Evolutionary conservation across 2,329 filamentous ascomycete genomes (phyloP).

Genomic region (Bipolaris sorokiniana): DNA sequence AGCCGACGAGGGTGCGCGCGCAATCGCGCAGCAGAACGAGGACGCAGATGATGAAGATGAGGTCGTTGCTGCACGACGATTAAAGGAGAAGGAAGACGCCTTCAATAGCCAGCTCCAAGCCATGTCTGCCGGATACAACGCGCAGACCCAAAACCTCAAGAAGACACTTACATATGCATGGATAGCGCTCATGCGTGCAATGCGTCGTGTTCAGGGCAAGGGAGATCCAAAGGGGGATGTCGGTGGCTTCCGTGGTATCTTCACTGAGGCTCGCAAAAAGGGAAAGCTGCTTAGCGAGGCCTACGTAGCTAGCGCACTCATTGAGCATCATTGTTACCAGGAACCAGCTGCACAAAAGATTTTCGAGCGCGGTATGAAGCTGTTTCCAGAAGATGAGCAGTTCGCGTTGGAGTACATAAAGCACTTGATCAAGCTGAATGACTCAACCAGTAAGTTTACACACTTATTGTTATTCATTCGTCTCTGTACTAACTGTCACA

Average conservation of each 20-base stretch:
- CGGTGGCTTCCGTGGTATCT: slow-evolving; percentile 82
- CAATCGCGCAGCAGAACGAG: slow-evolving; percentile 48
- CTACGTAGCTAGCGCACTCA: slow-evolving; percentile 88
- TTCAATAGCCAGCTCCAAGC: slow-evolving; percentile 63
- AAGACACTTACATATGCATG: slow-evolving; percentile 90
- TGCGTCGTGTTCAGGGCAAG: slow-evolving; percentile 90
- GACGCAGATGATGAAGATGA: slow-evolving; percentile 64
- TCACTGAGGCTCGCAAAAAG: slow-evolving; percentile 83
- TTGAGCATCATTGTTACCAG: slow-evolving; percentile 96
- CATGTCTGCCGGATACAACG: slow-evolving; percentile 69
- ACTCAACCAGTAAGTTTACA: slow-evolving; percentile 78
- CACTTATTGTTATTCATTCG: background rate
- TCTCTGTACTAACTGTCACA: slow-evolving; percentile 45
- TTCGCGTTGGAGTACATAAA: slow-evolving; percentile 97
- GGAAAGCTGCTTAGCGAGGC: slow-evolving; percentile 93
- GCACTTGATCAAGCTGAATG: slow-evolving; percentile 88
- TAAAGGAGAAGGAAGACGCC: slow-evolving; percentile 58
- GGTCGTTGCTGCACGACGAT: slow-evolving; percentile 42
- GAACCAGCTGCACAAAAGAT: slow-evolving; percentile 92
- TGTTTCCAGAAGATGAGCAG: slow-evolving; percentile 91
- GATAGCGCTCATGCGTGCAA: slow-evolving; percentile 92
- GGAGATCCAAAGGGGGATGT: slow-evolving; percentile 66
- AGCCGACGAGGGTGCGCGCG: slow-evolving; percentile 50
- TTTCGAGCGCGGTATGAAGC: slow-evolving; percentile 88
- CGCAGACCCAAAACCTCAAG: slow-evolving; percentile 77